Evolutionary conservation across 2,329 filamentous ascomycete genomes (phyloP), one percentile per base, ranked within the genome.

Genomic region (Scedosporium apiospermum): DNA sequence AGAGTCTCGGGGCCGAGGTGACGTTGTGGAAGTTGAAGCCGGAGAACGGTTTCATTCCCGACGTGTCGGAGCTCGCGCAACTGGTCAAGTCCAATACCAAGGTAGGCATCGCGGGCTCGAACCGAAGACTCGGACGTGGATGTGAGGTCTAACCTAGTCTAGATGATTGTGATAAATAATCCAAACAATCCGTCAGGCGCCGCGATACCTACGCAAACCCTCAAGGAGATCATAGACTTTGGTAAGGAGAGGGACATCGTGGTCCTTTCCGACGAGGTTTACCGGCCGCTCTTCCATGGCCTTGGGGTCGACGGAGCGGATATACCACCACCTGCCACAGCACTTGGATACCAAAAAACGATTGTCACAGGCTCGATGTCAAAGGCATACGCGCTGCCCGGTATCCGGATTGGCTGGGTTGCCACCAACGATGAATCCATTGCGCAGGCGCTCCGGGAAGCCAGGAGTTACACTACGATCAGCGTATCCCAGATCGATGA

Each of bases 401-500:
- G 92, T 1, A 87, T 96, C 65, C 86, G 91, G 0, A 75, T 93
- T 1, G 92, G 92, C 38, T 97, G 92, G 92, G 80, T 93, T 63
- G 90, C 89, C 3, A 88, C 87, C 14, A 84, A 84, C 27, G 83
- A 85, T 71, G 70, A 71, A 4, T 75, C 76, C 0, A 79, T 96
- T 63, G 81, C 93, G 61, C 81, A 86, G 60, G 77, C 80, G 14
- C 80, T 89, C 65, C 85, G 87, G 10, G 74, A 77, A 14, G 86
- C 87, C 1, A 80, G 91, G 49, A 88, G 95, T 72, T 96, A 95
- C 77, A 96, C 90, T 3, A 92, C 89, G 27, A 96, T 96, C 68
- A 89, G 88, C 46, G 90, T 96, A 0, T 90, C 89, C n/a, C 85
- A 88, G 69, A 76, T 96, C 6, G 91, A 96, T 71, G 90, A 96